phyloP scores from a whole-genome alignment of 148 eudicot species.

The Spergularia bocconei region DNA sequence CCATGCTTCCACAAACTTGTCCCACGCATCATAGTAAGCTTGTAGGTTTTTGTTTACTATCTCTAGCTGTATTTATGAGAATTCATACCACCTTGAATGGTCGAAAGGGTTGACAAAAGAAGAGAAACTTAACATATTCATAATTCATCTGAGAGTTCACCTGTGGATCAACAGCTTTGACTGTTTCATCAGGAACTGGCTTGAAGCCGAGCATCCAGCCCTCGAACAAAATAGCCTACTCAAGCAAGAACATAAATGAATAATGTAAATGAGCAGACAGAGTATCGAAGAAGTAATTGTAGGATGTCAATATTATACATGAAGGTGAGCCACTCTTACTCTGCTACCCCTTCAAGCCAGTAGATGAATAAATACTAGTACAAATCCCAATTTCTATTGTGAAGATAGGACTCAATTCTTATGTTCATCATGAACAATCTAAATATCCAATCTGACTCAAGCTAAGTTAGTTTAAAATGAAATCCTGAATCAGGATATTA shows the following conservation, averaged over 20 bases:
- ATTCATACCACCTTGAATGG: background rate
- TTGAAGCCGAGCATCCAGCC: constrained; percentile 99
- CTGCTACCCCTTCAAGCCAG: too few species aligned
- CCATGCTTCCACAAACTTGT: constrained; percentile 80
- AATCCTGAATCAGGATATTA: too few species aligned
- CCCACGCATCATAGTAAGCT: constrained; percentile 86
- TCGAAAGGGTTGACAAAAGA: background rate
- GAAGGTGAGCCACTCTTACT: too few species aligned
- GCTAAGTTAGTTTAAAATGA: too few species aligned
- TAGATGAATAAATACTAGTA: too few species aligned
- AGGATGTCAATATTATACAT: background rate
- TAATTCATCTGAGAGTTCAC: constrained; percentile 25
- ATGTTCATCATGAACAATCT: too few species aligned
- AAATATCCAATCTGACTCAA: too few species aligned
- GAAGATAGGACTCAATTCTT: too few species aligned
- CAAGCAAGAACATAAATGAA: background rate
- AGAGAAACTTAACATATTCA: background rate
- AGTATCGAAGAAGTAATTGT: background rate
- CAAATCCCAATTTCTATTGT: too few species aligned
- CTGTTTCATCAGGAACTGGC: constrained; percentile 65
- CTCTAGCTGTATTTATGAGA: constrained; percentile 56
- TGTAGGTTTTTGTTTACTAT: constrained; percentile 64
- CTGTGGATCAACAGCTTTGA: constrained; percentile 74
- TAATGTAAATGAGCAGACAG: background rate
- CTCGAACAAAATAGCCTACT: constrained; percentile 79